Base-by-base conservation (phyloP, 2,329 filamentous ascomycete species). In the Immersiporthe knoxdaviesiana region DNA sequence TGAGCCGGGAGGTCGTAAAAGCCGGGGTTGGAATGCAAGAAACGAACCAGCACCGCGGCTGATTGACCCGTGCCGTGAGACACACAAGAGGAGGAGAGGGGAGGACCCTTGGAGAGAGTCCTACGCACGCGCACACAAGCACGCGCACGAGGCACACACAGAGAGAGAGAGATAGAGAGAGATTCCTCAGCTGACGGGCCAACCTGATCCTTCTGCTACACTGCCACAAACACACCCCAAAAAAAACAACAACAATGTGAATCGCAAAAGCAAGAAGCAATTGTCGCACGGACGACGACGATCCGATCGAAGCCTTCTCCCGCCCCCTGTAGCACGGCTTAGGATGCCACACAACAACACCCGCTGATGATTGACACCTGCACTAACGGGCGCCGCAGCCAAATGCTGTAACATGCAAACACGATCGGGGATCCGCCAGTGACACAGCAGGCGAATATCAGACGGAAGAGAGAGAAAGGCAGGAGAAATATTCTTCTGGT, bases 371-470 rank as follows among this genome's bases (percentile, higher is more conserved):
- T 35, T 56, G 52, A 32, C 52, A 54, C 50, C n/a, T 54, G 18
- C 47, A 41, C 47, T 39, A 65, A 39, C 50, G 39, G 32, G 44
- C 39, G 64, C 65, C 44, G 67, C 41, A 58, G 59, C 35, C 39
- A n/a, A n/a, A 44, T 65, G 52, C 52, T 56, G 66, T 50, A 62
- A 62, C n/a, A 47, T 35, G 59, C 60, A 63, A 63, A 63, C 39
- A 63, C 18, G 60, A 62, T 5, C 30, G 24, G 44, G 21, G 21
- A 7, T n/a, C 44, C 2, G 44, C 41, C 18, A 7, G 41, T 44
- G 41, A 54, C 50, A 56, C 52, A 56, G 5, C 7, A 54, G 24
- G 12, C 24, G 27, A 56, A 56, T 12, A 32, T 56, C 14, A 18
- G 14, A 32, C 44, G 6, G 41, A 30, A 12, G 35, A 35, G 35